Conservation (phyloP, 164 flowering plant genomes). For the Sedum album region DNA sequence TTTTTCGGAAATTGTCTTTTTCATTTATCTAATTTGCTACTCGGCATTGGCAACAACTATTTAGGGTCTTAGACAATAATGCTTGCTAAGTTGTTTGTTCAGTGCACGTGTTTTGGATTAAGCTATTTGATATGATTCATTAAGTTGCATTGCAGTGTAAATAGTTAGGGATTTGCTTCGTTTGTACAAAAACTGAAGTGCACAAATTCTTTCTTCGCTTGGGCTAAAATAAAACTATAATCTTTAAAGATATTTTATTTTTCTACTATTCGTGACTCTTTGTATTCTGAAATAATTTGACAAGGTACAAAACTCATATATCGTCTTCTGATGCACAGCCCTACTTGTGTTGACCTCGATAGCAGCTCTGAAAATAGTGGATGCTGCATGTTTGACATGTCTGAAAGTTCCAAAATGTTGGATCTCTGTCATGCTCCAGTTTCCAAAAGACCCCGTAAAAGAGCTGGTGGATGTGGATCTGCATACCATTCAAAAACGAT, state of each 20-base stretch:
- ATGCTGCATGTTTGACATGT: constrained; percentile 40
- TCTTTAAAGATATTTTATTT: background rate
- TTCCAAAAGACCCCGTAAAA: constrained; percentile 51
- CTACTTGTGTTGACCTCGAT: constrained; percentile 48
- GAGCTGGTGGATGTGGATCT: constrained; percentile 18
- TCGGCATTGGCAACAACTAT: too few species aligned
- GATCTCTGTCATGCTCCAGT: constrained; percentile 61
- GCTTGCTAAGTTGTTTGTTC: too few species aligned
- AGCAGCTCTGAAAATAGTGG: constrained; percentile 33
- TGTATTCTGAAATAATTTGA: background rate
- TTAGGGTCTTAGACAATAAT: too few species aligned
- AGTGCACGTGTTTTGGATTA: too few species aligned
- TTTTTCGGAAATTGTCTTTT: background rate
- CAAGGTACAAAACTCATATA: background rate
- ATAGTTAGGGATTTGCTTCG: too few species aligned
- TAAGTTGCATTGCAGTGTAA: too few species aligned
- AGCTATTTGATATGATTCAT: too few species aligned
- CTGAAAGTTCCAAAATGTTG: constrained; percentile 45
- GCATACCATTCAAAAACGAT: constrained; percentile 29
- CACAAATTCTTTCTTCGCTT: background rate
- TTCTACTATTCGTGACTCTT: background rate
- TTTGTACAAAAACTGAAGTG: background rate
- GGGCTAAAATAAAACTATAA: background rate
- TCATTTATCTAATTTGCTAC: background rate
- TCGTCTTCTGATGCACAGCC: constrained; percentile 30